Percentiles rank a stretch among this genome's conserved stretches.
Conservation (phyloP, 768 basidiomycete species). For the Russula compacta region DNA sequence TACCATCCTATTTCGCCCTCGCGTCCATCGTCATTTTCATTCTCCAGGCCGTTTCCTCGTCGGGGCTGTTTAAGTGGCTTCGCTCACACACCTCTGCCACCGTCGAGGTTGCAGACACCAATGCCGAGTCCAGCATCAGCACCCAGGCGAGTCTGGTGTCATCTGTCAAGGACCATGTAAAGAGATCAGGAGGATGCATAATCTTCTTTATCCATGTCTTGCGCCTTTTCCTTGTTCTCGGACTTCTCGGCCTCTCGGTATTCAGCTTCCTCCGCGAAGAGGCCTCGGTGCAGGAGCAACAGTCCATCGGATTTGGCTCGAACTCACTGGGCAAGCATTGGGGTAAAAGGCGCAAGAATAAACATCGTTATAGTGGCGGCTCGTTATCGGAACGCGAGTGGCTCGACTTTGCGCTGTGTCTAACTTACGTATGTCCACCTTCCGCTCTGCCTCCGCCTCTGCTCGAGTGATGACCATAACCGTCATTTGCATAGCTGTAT, state of each 20-base stretch:
- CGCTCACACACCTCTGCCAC: not conserved
- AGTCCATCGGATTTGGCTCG: not conserved
- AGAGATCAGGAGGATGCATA: constrained; percentile 35
- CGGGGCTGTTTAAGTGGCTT: not conserved
- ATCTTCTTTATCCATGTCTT: constrained; percentile 41
- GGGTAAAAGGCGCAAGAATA: constrained; percentile 24
- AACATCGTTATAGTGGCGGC: not conserved
- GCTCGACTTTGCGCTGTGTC: constrained; percentile 20
- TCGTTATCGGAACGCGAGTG: constrained; percentile 11
- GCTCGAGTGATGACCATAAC: not conserved
- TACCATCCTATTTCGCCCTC: constrained; percentile 11
- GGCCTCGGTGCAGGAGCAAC: constrained; percentile 3
- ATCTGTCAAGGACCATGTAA: constrained; percentile 28
- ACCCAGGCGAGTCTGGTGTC: constrained; percentile 9
- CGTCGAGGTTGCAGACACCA: not conserved
- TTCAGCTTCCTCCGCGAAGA: constrained; percentile 33
- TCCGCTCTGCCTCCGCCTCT: not conserved
- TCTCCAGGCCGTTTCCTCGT: not conserved
- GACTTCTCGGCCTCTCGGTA: constrained; percentile 43
- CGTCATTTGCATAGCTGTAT: constrained; percentile 15
- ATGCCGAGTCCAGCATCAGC: not conserved
- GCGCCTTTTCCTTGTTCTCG: constrained; percentile 37
- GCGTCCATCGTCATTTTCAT: constrained; percentile 6
- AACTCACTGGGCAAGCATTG: constrained; percentile 22
- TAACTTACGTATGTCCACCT: constrained; percentile 27